These are phyloP conservation scores for Fusarium scirpi DNA, from an alignment of 2,329 filamentous ascomycete species.

Conservation along the genomic window DNA sequence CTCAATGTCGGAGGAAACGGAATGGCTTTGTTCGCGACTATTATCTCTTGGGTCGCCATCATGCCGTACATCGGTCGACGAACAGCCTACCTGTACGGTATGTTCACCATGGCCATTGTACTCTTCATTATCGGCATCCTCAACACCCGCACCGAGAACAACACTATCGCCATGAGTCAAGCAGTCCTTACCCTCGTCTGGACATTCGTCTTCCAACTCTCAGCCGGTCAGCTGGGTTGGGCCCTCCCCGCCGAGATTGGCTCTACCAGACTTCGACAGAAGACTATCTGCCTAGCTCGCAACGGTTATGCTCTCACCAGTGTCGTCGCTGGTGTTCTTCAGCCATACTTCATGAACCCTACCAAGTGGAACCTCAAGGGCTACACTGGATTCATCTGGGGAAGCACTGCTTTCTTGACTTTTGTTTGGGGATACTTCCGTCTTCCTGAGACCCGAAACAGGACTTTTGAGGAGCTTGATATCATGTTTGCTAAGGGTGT, in stretches of 20 bases:
- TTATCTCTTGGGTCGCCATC: constrained; percentile 57
- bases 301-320: constrained; percentile 43
- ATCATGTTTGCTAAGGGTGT: constrained; percentile 58
- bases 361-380: constrained; percentile 54
- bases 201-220: constrained; percentile 52
- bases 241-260: constrained; percentile 50
- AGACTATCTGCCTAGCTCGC: constrained; percentile 51
- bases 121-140: constrained; percentile 59
- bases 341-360: constrained; percentile 56
- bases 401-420: constrained; percentile 41
- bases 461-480: constrained; percentile 66
- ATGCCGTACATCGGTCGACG: constrained; percentile 59
- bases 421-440: constrained; percentile 58
- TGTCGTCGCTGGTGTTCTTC: constrained; percentile 45
- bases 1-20: constrained; percentile 55
- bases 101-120: constrained; percentile 54
- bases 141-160: constrained; percentile 49
- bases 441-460: constrained; percentile 63
- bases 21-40: constrained; percentile 58
- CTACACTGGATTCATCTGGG: constrained; percentile 55
- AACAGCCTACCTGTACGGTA: constrained; percentile 59
- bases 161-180: constrained; percentile 50
- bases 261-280: constrained; percentile 49
- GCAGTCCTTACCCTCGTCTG: constrained; percentile 52
- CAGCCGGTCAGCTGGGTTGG: constrained; percentile 54